A percentile compares a stretch with the other conserved stretches of the same genome.
These are phyloP conservation scores for Haplosporangium sp. DNA, from an alignment of 371 early-diverging fungal genomes.

Conservation along the genomic window DNA sequence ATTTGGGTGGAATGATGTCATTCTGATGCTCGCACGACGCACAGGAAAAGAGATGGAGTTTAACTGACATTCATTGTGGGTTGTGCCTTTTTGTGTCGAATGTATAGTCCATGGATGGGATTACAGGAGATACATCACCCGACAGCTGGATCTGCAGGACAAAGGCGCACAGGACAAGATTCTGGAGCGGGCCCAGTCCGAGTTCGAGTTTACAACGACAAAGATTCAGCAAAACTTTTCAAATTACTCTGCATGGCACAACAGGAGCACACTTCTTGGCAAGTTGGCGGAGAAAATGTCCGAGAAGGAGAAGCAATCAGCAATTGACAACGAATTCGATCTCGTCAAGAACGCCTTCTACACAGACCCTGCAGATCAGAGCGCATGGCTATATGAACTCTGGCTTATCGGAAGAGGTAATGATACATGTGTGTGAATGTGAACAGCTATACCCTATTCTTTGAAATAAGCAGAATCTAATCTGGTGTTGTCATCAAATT, in stretches of 20 bases:
- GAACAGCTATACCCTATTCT: too few relatives aligned
- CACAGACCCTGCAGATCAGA: slow-evolving; percentile 97
- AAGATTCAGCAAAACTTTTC: slow-evolving; percentile 93
- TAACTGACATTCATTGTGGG: background rate
- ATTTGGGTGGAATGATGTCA: slow-evolving; percentile 25
- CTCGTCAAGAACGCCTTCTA: slow-evolving; percentile 89
- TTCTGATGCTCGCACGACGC: slow-evolving; percentile 3
- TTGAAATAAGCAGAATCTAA: too few relatives aligned
- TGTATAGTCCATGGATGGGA: slow-evolving; percentile 93
- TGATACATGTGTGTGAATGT: too few relatives aligned
- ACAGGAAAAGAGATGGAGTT: too few relatives aligned
- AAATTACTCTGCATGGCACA: slow-evolving; percentile 98
- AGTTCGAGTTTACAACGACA: slow-evolving; percentile 86
- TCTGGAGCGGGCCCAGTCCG: slow-evolving; percentile 56
- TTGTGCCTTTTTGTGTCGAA: background rate
- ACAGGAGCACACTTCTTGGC: slow-evolving; percentile 85
- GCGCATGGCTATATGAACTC: slow-evolving; percentile 94
- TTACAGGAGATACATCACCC: slow-evolving; percentile 87
- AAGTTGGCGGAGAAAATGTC: slow-evolving; percentile 62
- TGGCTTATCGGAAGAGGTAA: slow-evolving; percentile 83
- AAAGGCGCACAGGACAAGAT: slow-evolving; percentile 13
- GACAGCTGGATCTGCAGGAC: slow-evolving; percentile 55
- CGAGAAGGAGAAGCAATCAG: slow-evolving; percentile 46
- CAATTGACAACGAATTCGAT: slow-evolving; percentile 74
- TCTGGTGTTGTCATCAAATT: too few relatives aligned